Conservation (phyloP, 2,329 filamentous ascomycete genomes). For the Pyricularia sp. region DNA sequence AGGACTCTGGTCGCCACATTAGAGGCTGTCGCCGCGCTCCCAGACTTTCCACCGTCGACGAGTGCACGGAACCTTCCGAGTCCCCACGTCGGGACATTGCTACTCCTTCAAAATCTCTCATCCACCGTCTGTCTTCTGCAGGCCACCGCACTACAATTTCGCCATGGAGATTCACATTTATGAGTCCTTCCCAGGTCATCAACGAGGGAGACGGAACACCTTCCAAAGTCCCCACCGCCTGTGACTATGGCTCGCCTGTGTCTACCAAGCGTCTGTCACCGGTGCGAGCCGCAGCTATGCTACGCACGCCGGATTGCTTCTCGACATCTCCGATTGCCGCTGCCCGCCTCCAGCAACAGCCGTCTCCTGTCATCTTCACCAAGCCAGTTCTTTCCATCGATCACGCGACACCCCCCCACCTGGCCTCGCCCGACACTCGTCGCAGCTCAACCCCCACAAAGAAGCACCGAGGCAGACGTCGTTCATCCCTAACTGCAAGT, state of each 20-base stretch:
- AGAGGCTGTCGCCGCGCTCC: background rate
- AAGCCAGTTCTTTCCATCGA: background rate
- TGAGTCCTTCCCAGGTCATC: background rate
- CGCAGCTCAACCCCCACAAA: background rate
- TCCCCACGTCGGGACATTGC: slow-evolving; percentile 8
- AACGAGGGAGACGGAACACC: slow-evolving; percentile 12
- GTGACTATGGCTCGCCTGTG: background rate
- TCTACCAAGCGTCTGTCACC: background rate
- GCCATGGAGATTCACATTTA: slow-evolving; percentile 14
- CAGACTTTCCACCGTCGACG: background rate
- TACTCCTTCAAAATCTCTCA: background rate
- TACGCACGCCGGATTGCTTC: slow-evolving; percentile 4
- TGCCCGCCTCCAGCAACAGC: background rate
- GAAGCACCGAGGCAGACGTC: background rate
- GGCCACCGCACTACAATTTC: background rate
- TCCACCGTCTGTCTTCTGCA: background rate
- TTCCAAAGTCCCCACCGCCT: slow-evolving; percentile 8
- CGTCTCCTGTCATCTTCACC: background rate
- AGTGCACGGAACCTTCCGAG: slow-evolving; percentile 2
- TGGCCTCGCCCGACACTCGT: background rate
- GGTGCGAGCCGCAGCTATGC: background rate
- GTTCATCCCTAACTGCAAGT: background rate
- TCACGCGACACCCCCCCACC: background rate
- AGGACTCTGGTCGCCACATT: background rate
- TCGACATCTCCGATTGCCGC: background rate